Evolutionary conservation across 2,329 filamentous ascomycete genomes (phyloP), one percentile per base, ranked within the genome.

Genomic region (Hypoxylon sp.): DNA sequence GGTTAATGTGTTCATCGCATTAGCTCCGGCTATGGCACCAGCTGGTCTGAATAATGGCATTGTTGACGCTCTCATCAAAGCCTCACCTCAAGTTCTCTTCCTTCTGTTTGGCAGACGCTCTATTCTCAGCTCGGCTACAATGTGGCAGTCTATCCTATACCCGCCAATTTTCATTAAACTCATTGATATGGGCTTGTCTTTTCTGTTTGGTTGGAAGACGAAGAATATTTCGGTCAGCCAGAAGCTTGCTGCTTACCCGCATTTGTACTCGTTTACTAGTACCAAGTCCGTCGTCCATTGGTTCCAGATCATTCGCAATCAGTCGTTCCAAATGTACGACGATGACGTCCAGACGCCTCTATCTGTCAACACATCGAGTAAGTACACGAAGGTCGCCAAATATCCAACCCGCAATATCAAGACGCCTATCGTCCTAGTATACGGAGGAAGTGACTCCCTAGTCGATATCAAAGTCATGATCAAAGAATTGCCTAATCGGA

Each of bases 261-360:
- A 99, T 81, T 83, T 99, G 0, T 99, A 97, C 82, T 98, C 94
- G 0, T 98, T 95, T 79, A 98, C 95, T 0, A 97, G 93, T 78
- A 97, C 94, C 63, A 99, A 99, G 81, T 94, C 91, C 19, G 94
- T 99, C 7, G 96, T 99, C 0, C 96, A 99, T 78, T 99, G 96
- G 96, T 99, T 99, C 79, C 96, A 99, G 78, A 98, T 99, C 77
- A 99, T 99, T 75, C 91, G 96, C 71, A 98, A 95, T 75, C 93
- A 93, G 75, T 94, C 90, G 25, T 98, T 99, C 79, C 96, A 99
- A 80, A 98, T 99, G 93, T 98, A 94, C 79, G 96, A 99, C 77
- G 96, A 99, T 77, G 95, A 98, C 74, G 87, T 96, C 0, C 92
- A 94, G 63, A 90, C 91, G 28, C 91, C 91, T 0, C 83, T 97